Evolutionary conservation across 2,329 filamentous ascomycete genomes (phyloP).

Genomic region (Emmonsiellopsis sp.): DNA sequence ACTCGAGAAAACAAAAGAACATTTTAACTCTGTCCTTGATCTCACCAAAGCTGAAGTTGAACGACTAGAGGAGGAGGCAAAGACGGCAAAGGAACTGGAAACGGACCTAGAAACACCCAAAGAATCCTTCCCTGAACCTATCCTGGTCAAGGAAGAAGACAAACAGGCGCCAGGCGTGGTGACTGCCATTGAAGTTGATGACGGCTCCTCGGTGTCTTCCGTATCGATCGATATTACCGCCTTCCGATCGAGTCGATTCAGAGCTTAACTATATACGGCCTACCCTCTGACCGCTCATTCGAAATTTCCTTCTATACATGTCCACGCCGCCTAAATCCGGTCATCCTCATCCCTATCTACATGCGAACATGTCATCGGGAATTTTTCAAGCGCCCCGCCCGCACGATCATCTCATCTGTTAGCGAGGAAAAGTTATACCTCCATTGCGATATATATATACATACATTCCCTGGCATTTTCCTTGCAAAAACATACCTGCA

Average conservation of each 20-base stretch:
- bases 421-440: too few species aligned
- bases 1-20: slow-evolving; percentile 57
- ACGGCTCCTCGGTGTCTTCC: slow-evolving; percentile 23
- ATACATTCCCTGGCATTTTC: background rate
- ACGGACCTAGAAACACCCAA: background rate
- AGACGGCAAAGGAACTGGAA: slow-evolving; percentile 3
- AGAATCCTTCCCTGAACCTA: background rate
- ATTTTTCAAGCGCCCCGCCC: too few species aligned
- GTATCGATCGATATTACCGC: slow-evolving; percentile 27
- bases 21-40: slow-evolving; percentile 54
- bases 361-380: too few species aligned
- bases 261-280: slow-evolving; percentile 5
- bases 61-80: slow-evolving; percentile 29
- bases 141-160: background rate
- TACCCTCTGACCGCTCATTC: background rate
- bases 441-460: background rate
- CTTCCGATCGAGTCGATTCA: slow-evolving; percentile 22
- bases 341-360: too few species aligned
- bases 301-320: background rate
- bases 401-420: too few species aligned
- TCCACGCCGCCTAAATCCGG: too few species aligned
- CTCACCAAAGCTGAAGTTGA: slow-evolving; percentile 52
- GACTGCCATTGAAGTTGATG: slow-evolving; percentile 27
- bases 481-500: background rate
- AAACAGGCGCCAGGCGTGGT: slow-evolving; percentile 11